phyloP scores from a whole-genome alignment of 768 basidiomycete species.

The Lentinula sp. region DNA sequence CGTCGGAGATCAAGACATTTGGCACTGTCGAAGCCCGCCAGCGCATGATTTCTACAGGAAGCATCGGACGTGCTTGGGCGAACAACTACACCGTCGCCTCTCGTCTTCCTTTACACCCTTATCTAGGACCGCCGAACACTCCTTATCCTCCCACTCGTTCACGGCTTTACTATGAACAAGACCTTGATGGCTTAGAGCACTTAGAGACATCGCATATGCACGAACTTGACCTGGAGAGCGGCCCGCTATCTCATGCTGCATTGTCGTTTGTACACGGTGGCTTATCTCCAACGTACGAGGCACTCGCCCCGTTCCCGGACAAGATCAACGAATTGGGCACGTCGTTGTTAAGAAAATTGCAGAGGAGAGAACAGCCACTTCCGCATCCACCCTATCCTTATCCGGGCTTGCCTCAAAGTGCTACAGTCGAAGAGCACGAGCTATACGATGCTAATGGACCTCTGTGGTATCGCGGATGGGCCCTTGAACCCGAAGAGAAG shows the following conservation, averaged over 20 bases:
- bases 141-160: slow-evolving; percentile 39
- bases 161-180: slow-evolving; percentile 24
- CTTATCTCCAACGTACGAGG: slow-evolving; percentile 67
- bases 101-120: slow-evolving; percentile 74
- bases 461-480: slow-evolving; percentile 95
- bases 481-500: slow-evolving; percentile 60
- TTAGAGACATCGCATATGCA: slow-evolving; percentile 12
- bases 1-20: slow-evolving; percentile 77
- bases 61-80: slow-evolving; percentile 79
- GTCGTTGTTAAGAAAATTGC: slow-evolving; percentile 66
- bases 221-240: slow-evolving; percentile 21
- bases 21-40: slow-evolving; percentile 68
- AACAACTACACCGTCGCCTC: slow-evolving; percentile 78
- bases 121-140: slow-evolving; percentile 62
- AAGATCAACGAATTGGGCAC: slow-evolving; percentile 72
- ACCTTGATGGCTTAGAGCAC: slow-evolving; percentile 13
- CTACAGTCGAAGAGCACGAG: slow-evolving; percentile 60
- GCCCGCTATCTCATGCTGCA: slow-evolving; percentile 69
- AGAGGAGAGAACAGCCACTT: slow-evolving; percentile 56
- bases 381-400: slow-evolving; percentile 81
- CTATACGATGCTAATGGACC: slow-evolving; percentile 79
- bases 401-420: slow-evolving; percentile 57
- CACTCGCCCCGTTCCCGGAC: slow-evolving; percentile 77
- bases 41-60: slow-evolving; percentile 67
- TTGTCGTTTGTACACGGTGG: slow-evolving; percentile 95